These are phyloP conservation scores for Helminthosporium solani DNA, from an alignment of 2,329 filamentous ascomycete species.

Conservation along the genomic window DNA sequence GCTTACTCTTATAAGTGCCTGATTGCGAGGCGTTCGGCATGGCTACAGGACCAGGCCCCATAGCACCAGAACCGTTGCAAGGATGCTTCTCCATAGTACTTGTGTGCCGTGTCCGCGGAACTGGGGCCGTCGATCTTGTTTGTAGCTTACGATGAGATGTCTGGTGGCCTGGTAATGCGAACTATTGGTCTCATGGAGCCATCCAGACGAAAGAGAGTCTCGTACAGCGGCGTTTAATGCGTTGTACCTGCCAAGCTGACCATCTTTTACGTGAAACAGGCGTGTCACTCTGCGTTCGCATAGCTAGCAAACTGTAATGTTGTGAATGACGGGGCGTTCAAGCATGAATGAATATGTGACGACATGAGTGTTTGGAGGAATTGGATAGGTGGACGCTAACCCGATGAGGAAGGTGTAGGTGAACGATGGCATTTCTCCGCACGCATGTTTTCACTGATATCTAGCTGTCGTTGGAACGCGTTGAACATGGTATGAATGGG, in stretches of 20 bases:
- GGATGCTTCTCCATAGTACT: constrained; percentile 2
- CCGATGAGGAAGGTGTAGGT: not conserved
- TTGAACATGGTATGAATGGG: not conserved
- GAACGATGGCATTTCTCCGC: not conserved
- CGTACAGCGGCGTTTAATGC: not conserved
- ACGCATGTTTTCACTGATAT: not conserved
- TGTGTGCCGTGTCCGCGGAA: not conserved
- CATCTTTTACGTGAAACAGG: not conserved
- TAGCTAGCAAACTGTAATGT: not conserved
- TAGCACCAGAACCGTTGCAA: not conserved
- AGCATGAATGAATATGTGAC: not conserved
- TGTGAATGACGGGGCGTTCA: not conserved
- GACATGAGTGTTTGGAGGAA: not conserved
- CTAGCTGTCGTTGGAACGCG: not conserved
- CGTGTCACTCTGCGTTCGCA: not conserved
- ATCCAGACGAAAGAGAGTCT: no score
- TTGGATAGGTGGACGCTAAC: not conserved
- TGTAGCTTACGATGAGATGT: not conserved
- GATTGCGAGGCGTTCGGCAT: not conserved
- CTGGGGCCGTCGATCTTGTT: not conserved
- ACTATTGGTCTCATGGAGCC: no score
- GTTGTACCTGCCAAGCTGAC: not conserved
- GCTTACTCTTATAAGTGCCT: constrained; percentile 3
- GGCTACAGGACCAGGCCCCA: not conserved
- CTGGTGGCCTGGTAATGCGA: no score